Base-by-base conservation (phyloP, 1,284 basidiomycete genomes). In the Irpex sp. region DNA sequence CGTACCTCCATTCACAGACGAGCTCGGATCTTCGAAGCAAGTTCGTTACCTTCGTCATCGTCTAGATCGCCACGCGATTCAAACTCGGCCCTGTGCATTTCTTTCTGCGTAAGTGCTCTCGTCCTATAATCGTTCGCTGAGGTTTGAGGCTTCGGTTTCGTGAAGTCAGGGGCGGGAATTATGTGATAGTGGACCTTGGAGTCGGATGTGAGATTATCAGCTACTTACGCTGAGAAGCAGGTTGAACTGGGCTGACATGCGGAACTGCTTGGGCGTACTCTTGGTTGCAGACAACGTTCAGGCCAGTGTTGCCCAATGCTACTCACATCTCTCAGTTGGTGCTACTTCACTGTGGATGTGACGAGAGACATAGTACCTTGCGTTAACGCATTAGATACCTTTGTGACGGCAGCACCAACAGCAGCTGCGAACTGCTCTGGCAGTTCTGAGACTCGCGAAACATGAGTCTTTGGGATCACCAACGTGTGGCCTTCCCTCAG, bases 171-270 rank as follows among this genome's bases (percentile, higher is more conserved):
- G 90, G 90, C 90, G 0, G 90, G 90, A 47, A 93, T 88, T 63
- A 93, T 82, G 72, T 93, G 90, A 69, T 88, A 91, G 71, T 92
- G 90, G 7, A 92, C 89, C 89, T 90, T n/a, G n/a, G n/a, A n/a
- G n/a, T n/a, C n/a, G n/a, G n/a, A n/a, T n/a, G n/a, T n/a, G n/a
- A n/a, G n/a, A n/a, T n/a, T n/a, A n/a, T n/a, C n/a, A n/a, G n/a
- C n/a, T n/a, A n/a, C n/a, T n/a, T n/a, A n/a, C n/a, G n/a, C n/a
- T n/a, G n/a, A n/a, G n/a, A n/a, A n/a, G n/a, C n/a, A n/a, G n/a
- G n/a, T n/a, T n/a, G n/a, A n/a, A n/a, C n/a, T n/a, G n/a, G n/a
- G n/a, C n/a, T 63, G 65, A 90, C 89, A 77, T 93, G 90, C n/a
- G 85, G 86, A 2, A 93, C 89, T 5, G 88, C 87, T 70, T 93